These are phyloP conservation scores for Starmerella floricola DNA, from an alignment of 805 yeast species.

Conservation along the genomic window DNA sequence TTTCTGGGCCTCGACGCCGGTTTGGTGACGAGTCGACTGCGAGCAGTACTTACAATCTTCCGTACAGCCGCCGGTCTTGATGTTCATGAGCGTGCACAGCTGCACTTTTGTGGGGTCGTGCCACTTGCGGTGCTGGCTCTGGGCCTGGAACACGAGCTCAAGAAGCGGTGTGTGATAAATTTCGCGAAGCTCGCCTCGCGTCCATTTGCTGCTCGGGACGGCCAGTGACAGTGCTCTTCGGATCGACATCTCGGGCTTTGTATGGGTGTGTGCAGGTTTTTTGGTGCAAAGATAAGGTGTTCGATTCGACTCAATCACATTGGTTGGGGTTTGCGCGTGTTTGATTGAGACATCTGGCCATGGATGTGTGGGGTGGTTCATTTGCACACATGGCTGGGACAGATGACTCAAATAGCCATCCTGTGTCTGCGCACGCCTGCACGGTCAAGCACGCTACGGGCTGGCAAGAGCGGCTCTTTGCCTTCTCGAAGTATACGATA, in stretches of 20 bases:
- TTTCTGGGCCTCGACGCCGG: conserved; percentile 62
- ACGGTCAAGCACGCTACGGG: too few relatives aligned
- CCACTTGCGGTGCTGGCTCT: conserved; percentile 50
- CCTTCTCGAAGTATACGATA: too few relatives aligned
- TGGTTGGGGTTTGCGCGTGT: not conserved
- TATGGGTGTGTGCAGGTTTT: not conserved
- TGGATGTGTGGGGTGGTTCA: too few relatives aligned
- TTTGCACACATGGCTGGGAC: too few relatives aligned
- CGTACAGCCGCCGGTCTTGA: conserved; percentile 70
- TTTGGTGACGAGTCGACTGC: conserved; percentile 55
- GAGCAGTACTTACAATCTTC: conserved; percentile 78
- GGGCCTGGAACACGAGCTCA: conserved; percentile 49
- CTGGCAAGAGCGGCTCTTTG: too few relatives aligned
- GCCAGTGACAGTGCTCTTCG: conserved; percentile 3
- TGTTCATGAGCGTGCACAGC: conserved; percentile 60
- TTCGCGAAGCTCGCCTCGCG: conserved; percentile 44
- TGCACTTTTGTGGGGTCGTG: conserved; percentile 64
- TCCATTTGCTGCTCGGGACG: conserved; percentile 34
- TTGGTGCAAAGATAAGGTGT: not conserved
- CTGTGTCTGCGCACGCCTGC: too few relatives aligned
- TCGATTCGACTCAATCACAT: not conserved
- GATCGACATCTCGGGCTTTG: not conserved
- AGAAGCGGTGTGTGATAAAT: conserved; percentile 56
- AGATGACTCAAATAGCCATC: not conserved
- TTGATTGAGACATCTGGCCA: not conserved